phyloP scores from a whole-genome alignment of 1,284 basidiomycete genomes.

The Malassezia pachydermatis region DNA sequence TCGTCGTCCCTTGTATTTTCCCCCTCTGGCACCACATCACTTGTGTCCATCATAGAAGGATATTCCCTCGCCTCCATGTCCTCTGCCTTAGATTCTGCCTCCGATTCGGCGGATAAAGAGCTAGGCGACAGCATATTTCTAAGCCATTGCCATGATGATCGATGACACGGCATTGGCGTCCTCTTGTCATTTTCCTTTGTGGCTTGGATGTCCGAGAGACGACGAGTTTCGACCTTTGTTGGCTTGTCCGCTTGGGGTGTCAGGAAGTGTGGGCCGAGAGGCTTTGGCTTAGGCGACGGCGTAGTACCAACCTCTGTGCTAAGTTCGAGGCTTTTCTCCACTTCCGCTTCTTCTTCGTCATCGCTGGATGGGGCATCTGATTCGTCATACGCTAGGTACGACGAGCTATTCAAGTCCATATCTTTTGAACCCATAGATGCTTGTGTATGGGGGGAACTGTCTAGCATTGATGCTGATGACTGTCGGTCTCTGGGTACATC shows the following conservation, averaged over 20 bases:
- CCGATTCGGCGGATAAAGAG: too few species aligned
- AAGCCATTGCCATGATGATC: conserved; percentile 15
- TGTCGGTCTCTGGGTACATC: neutral
- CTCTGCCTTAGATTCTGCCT: too few species aligned
- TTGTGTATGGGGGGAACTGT: neutral
- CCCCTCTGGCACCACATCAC: too few species aligned
- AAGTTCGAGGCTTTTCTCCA: conserved; percentile 4
- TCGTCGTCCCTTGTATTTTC: too few species aligned
- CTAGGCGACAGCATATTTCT: conserved; percentile 1
- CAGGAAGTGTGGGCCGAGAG: neutral
- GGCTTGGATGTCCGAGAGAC: neutral
- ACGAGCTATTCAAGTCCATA: conserved; percentile 11
- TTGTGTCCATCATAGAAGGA: too few species aligned
- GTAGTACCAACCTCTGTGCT: neutral
- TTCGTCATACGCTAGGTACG: neutral
- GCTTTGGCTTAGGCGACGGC: neutral
- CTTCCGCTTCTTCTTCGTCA: conserved; percentile 7
- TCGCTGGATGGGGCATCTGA: neutral
- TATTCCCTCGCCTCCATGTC: too few species aligned
- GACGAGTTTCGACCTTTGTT: neutral
- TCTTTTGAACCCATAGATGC: conserved; percentile 8
- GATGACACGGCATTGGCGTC: neutral
- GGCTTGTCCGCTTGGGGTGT: conserved; percentile 5
- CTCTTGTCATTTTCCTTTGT: too few species aligned
- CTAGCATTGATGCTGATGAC: too few species aligned